Evolutionary conservation across 352 stramenopile genomes (phyloP).

Genomic region (Phytophthora sansomeana): DNA sequence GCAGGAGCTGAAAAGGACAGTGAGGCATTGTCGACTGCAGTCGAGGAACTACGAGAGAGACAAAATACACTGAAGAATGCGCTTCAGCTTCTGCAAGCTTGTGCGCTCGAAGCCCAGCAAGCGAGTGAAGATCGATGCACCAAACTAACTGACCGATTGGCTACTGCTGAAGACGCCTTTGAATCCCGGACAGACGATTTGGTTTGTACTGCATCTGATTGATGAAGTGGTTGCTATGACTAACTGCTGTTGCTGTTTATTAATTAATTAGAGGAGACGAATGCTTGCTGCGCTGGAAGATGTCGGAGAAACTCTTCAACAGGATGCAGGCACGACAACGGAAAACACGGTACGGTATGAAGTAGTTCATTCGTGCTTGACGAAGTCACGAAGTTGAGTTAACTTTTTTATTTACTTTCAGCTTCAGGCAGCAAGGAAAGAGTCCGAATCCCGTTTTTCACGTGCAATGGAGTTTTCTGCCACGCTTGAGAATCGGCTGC

Average conservation of each 20-base stretch:
- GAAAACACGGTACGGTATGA: constrained; percentile 21
- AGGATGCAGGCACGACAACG: constrained; percentile 20
- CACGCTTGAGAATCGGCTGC: constrained; percentile 35
- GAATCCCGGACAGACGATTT: constrained; percentile 55
- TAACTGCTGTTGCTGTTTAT: background rate
- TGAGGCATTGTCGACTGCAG: constrained; percentile 21
- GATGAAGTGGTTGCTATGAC: background rate
- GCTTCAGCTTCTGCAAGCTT: constrained; percentile 54
- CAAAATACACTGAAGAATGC: constrained; percentile 58
- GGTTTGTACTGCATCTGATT: constrained; percentile 33
- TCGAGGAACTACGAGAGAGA: constrained; percentile 60
- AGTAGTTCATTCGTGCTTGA: background rate
- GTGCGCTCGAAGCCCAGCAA: constrained; percentile 51
- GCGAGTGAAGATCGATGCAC: constrained; percentile 37
- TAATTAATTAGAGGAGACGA: constrained; percentile 23
- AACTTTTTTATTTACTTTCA: constrained; percentile 3
- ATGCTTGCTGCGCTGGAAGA: constrained; percentile 36
- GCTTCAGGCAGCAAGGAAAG: constrained; percentile 25
- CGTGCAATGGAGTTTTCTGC: constrained; percentile 30
- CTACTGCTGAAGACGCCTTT: constrained; percentile 56
- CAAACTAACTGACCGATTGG: constrained; percentile 44
- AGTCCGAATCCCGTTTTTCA: constrained; percentile 25
- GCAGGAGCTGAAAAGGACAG: constrained; percentile 6
- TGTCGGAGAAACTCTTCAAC: constrained; percentile 30
- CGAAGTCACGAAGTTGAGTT: background rate